Evolutionary conservation across 495 filamentous ascomycete species (phyloP).

Genomic region (Penicillium maclennaniae): DNA sequence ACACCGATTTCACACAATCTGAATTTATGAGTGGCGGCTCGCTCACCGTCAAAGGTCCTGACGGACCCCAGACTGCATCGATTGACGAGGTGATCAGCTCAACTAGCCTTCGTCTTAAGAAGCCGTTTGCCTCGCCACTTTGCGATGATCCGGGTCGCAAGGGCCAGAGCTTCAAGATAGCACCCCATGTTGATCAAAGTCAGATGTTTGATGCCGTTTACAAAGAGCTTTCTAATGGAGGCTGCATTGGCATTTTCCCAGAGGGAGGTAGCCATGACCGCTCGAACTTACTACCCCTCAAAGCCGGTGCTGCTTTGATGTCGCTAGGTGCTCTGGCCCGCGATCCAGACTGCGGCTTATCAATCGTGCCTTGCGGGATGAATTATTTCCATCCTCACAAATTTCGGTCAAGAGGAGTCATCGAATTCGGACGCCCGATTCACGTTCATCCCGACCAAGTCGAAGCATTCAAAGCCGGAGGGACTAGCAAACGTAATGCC

Average conservation of each 20-base stretch:
- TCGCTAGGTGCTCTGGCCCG: slow-evolving; percentile 86
- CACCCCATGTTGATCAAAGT: slow-evolving; percentile 90
- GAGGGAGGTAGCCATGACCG: slow-evolving; percentile 97
- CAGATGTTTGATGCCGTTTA: slow-evolving; percentile 91
- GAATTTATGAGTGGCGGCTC: slow-evolving; percentile 73
- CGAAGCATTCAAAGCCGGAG: slow-evolving; percentile 72
- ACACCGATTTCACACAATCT: slow-evolving; percentile 72
- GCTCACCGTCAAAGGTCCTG: slow-evolving; percentile 74
- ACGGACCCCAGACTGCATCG: slow-evolving; percentile 72
- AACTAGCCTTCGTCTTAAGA: slow-evolving; percentile 78
- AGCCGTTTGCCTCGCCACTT: slow-evolving; percentile 67
- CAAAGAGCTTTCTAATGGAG: slow-evolving; percentile 68
- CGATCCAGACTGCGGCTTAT: slow-evolving; percentile 78
- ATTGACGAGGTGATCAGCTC: slow-evolving; percentile 72
- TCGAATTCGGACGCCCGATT: slow-evolving; percentile 88
- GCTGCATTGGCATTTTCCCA: slow-evolving; percentile 93
- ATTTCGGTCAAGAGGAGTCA: slow-evolving; percentile 90
- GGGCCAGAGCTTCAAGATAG: slow-evolving; percentile 76
- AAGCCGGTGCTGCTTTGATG: slow-evolving; percentile 97
- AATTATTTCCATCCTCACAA: slow-evolving; percentile 99
- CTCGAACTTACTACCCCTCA: slow-evolving; percentile 86
- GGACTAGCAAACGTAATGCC: slow-evolving; percentile 65
- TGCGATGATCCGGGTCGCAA: slow-evolving; percentile 55
- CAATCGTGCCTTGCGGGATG: slow-evolving; percentile 95
- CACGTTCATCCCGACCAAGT: slow-evolving; percentile 78